These are phyloP conservation scores for Aegilops sharonensis DNA, from an alignment of 176 grass and related monocot genomes.

Conservation along the genomic window DNA sequence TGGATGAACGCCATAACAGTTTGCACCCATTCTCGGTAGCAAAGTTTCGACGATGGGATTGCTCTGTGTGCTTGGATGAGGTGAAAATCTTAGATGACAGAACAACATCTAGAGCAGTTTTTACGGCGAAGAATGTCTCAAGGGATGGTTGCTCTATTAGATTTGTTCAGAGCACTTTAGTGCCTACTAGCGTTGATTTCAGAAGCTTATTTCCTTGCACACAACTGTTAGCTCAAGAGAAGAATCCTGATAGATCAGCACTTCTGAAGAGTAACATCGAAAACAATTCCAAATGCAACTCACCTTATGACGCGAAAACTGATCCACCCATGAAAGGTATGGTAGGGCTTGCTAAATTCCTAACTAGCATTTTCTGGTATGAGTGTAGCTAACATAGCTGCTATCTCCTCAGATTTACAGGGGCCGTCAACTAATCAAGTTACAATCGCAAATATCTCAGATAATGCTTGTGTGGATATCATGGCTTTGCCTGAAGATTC, in stretches of 20 bases:
- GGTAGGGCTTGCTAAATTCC: not conserved
- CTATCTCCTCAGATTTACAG: slow-evolving; percentile 32
- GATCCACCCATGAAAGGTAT: slow-evolving; percentile 40
- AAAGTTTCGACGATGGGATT: slow-evolving; percentile 71
- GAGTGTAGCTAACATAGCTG: not conserved
- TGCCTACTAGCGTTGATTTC: slow-evolving; percentile 26
- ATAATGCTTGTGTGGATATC: slow-evolving; percentile 13
- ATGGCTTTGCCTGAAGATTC: slow-evolving; percentile 9
- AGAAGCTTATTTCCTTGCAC: slow-evolving; percentile 32
- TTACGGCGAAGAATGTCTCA: slow-evolving; percentile 22
- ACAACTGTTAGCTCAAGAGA: slow-evolving; percentile 36
- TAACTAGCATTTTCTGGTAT: not conserved
- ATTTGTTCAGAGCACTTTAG: slow-evolving; percentile 46
- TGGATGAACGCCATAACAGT: not conserved
- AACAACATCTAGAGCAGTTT: slow-evolving; percentile 22
- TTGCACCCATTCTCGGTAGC: slow-evolving; percentile 23
- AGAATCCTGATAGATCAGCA: slow-evolving; percentile 20
- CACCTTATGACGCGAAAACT: slow-evolving; percentile 22
- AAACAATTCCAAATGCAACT: slow-evolving; percentile 39
- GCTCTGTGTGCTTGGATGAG: slow-evolving; percentile 50
- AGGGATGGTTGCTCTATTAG: slow-evolving; percentile 50
- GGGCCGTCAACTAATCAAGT: slow-evolving; percentile 4
- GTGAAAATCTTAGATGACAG: slow-evolving; percentile 9
- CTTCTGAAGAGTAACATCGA: slow-evolving; percentile 26
- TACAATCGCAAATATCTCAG: slow-evolving; percentile 6